phyloP scores from a whole-genome alignment of 495 filamentous ascomycete genomes.

The Talaromyces trachyspermus region DNA sequence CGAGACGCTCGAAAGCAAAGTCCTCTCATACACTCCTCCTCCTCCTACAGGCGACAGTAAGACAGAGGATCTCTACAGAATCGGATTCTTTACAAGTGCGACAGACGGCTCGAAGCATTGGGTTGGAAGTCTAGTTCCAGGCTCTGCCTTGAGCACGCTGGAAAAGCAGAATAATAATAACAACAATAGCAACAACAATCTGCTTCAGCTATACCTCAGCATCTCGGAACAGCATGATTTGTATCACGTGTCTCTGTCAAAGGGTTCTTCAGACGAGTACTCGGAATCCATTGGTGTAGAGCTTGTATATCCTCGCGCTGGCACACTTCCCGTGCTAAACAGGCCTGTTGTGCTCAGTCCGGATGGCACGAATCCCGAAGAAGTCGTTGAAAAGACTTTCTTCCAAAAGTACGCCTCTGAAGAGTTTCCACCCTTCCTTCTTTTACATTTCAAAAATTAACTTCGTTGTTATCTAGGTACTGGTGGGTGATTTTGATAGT shows the following conservation, averaged over 20 bases:
- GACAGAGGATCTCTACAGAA: slow-evolving; percentile 20
- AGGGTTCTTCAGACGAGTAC: slow-evolving; percentile 11
- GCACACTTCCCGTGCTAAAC: slow-evolving; percentile 33
- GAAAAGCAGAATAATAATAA: no score
- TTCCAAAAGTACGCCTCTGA: slow-evolving; percentile 46
- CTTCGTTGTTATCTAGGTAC: slow-evolving; percentile 22
- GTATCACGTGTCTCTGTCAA: slow-evolving; percentile 27
- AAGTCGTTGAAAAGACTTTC: slow-evolving; percentile 33
- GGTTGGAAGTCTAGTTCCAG: slow-evolving; percentile 31
- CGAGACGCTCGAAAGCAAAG: slow-evolving; percentile 20
- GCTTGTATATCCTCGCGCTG: slow-evolving; percentile 21
- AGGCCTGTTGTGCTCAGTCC: slow-evolving; percentile 33
- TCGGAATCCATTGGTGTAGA: slow-evolving; percentile 17
- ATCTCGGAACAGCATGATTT: slow-evolving; percentile 21
- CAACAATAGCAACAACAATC: slow-evolving; percentile 12
- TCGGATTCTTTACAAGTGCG: slow-evolving; percentile 28
- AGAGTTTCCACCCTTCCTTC: no score
- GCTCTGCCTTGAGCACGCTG: slow-evolving; percentile 23
- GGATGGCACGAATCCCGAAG: slow-evolving; percentile 29
- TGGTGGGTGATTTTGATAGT: slow-evolving; percentile 43
- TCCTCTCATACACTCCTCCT: slow-evolving; percentile 31
- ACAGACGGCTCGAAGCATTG: slow-evolving; percentile 28
- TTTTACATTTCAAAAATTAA: neutral
- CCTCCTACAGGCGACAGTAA: neutral
- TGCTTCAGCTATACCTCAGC: slow-evolving; percentile 30